Base-by-base conservation (phyloP, 768 basidiomycete species). In the Dioszegia aurantiaca region DNA sequence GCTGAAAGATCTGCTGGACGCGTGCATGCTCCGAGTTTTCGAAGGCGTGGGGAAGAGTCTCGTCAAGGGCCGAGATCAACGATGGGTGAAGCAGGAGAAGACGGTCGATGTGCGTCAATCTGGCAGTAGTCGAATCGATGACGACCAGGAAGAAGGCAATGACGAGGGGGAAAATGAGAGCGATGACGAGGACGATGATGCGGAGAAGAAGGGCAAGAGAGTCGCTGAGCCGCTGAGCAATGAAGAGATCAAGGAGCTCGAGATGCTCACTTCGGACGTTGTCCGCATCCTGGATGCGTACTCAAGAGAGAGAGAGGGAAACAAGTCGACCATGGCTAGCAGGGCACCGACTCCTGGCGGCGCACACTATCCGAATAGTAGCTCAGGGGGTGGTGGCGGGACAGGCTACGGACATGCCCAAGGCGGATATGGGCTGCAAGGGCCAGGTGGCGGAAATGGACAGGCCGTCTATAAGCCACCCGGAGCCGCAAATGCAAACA, bases 11-110 rank as follows among this genome's bases (percentile, higher is more conserved):
- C 78, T 87, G 65, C 83, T 93, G 81, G 90, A 94, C 65, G 80
- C 80, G 2, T 90, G 87, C 68, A 86, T 95, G 85, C 79, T 91
- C 46, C 85, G 93, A 40, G 89, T 95, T 5, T 97, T 89, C 65
- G 88, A 94, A 67, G 90, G 91, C 21, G 86, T 94, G n/a, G 68
- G 67, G 14, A 68, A 65, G 51, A 57, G 48, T 41, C 40, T 73
- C 36, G 48, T 41, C 2, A 42, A 49, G 30, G 61, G 59, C 6
- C 37, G 71, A 31, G 68, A 73, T 49, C 23, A 63, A 28, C 30
- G 68, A 12, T 62, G 49, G 49, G 45, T 45, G 11, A 36, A 55
- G 14, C 37, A 47, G 17, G 42, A 62, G 41, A 36, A 54, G 2
- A 40, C 42, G n/a, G 61, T 62, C 16, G 55, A 65, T 16, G 56